Base-by-base conservation (phyloP, 108 stramenopile species). In the Discostella pseudostelligera region DNA sequence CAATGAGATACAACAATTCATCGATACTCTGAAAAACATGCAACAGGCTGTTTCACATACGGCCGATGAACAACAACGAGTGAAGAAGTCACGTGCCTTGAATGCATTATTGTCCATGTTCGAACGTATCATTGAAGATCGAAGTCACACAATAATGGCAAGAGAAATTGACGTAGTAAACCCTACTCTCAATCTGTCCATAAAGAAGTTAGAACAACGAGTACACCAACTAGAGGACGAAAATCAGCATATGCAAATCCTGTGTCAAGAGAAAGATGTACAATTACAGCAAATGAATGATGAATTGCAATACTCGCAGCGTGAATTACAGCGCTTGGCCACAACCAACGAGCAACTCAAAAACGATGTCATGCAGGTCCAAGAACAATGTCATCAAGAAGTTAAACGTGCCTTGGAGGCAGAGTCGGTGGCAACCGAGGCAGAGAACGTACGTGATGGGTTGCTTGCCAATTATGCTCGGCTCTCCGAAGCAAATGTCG, bases 51-150 rank as follows among this genome's bases (percentile, higher is more conserved):
- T 76, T 10, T 58, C 55, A 35, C 36, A 53, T 39, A 76, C 75
- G 7, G 19, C 37, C 1, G 68, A 76, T 50, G 75, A 76, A 46
- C 62, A 69, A 42, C 75, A 69, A 36, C 75, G 67, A 5, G 36
- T 36, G 20, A 62, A 62, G 48, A 76, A 76, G n/a, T 68, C 75
- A 24, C 62, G 67, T n/a, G 75, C 75, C 14, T 46, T 76, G 62
- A 59, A 76, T 59, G 42, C 67, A 8, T 39, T 76, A 12, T 60
- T 76, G 40, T 51, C 21, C 19, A 76, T 76, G 75, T 76, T 76
- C 59, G 75, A 76, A 37, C 61, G 57, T 28, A 48, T 76, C 39
- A 36, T 64, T 21, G 66, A 63, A 25, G 75, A 63, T 12, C 59
- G 53, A n/a, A 39, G 50, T 1, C 16, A 24, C 1, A 20, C 9